phyloP scores from a whole-genome alignment of 192 early-diverging fungal species.

The Backusella liffmaniae region DNA sequence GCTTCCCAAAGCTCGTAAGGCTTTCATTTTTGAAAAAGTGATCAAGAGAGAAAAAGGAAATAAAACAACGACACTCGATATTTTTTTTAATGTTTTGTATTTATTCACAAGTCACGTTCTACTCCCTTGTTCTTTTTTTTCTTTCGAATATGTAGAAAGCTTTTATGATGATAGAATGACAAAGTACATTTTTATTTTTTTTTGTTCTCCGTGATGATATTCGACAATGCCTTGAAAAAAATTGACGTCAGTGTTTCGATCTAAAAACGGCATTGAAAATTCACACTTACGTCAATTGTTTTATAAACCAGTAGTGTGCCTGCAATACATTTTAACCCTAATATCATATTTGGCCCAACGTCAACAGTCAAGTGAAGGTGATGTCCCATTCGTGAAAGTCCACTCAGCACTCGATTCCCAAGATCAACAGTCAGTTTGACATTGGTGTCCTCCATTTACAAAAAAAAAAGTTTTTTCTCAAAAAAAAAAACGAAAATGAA shows the following conservation, averaged over 20 bases:
- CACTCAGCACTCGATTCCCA: background rate
- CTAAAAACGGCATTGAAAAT: background rate
- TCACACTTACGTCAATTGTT: slow-evolving; percentile 12
- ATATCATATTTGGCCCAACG: background rate
- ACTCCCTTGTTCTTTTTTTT: background rate
- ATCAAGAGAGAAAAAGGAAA: background rate
- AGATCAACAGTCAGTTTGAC: slow-evolving; percentile 11
- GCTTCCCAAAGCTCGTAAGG: slow-evolving; percentile 5
- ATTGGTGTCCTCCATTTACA: slow-evolving; percentile 8
- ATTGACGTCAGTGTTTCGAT: slow-evolving; percentile 13
- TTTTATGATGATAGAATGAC: background rate
- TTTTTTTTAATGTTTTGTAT: background rate
- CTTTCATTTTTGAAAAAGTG: slow-evolving; percentile 11
- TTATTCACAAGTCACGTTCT: background rate
- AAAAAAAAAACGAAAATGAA: background rate
- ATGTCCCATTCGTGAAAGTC: background rate
- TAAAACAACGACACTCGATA: background rate
- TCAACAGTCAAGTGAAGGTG: background rate
- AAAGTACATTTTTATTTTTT: background rate
- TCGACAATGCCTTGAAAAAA: slow-evolving; percentile 6
- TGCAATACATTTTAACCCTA: background rate
- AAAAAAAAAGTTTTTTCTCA: background rate
- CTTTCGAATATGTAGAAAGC: background rate
- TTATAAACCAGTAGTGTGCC: slow-evolving; percentile 4
- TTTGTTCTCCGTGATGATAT: background rate